These are phyloP conservation scores for Endocarpon pusillum DNA, from an alignment of 495 filamentous ascomycete species.

Conservation along the genomic window DNA sequence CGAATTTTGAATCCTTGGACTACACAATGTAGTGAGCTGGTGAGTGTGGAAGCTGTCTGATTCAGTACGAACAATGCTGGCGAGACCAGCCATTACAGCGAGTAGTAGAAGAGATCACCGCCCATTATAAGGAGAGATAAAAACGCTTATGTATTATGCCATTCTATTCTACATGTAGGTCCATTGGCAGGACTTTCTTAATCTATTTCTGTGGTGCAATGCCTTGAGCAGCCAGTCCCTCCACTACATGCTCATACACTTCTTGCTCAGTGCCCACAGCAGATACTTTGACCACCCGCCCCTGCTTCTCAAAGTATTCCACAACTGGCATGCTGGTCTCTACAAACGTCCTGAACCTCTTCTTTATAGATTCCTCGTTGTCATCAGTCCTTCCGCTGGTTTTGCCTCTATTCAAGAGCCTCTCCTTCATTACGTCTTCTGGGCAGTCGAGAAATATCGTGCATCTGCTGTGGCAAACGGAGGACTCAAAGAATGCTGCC, in stretches of 20 bases:
- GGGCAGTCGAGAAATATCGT: constrained; percentile 86
- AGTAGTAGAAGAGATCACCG: no score
- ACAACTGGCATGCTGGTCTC: constrained; percentile 97
- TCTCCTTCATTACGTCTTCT: constrained; percentile 67
- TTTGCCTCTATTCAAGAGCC: constrained; percentile 77
- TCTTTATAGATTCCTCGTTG: constrained; percentile 86
- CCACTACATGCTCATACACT: constrained; percentile 56
- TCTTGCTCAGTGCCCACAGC: constrained; percentile 50
- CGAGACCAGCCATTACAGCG: no score
- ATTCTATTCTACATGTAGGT: no score
- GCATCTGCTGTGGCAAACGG: constrained; percentile 64
- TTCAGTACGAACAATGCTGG: no score
- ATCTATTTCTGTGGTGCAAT: no score
- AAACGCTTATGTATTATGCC: no score
- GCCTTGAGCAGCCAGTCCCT: no score
- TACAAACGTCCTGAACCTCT: constrained; percentile 83
- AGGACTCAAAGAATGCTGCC: constrained; percentile 5
- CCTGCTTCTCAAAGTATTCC: constrained; percentile 57
- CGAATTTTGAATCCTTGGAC: no score
- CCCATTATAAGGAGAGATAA: no score
- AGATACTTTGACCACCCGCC: constrained; percentile 60
- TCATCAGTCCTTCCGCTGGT: constrained; percentile 83
- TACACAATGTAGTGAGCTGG: no score
- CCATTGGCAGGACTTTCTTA: no score
- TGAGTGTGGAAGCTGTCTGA: no score